Evolutionary conservation across 306 rosid genomes (phyloP).

Genomic region (Echinosophora koreensis): DNA sequence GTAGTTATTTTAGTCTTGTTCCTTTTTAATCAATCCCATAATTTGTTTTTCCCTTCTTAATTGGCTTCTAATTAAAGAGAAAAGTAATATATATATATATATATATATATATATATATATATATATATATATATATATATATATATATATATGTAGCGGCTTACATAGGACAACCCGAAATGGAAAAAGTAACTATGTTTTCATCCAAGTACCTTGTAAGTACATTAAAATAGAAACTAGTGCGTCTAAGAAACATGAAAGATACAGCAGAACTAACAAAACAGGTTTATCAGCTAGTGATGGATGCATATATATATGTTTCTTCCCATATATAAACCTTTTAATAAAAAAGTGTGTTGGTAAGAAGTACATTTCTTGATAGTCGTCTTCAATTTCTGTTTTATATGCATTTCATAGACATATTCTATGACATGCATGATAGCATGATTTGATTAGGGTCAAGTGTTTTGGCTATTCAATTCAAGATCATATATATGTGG

Average conservation of each 20-base stretch:
- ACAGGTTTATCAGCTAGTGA: slow-evolving; percentile 39
- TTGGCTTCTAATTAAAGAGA: slow-evolving; percentile 14
- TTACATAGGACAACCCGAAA: slow-evolving; percentile 37
- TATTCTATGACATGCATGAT: slow-evolving; percentile 7
- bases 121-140: too few species aligned
- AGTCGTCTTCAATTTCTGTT: slow-evolving; percentile 48
- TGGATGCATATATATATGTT: slow-evolving; percentile 41
- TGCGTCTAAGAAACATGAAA: slow-evolving; percentile 58
- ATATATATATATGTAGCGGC: not conserved
- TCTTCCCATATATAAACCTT: slow-evolving; percentile 46
- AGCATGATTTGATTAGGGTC: slow-evolving; percentile 10
- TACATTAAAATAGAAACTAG: slow-evolving; percentile 48
- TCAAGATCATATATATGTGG: slow-evolving; percentile 14
- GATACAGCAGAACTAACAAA: slow-evolving; percentile 65
- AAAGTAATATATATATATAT: too few species aligned
- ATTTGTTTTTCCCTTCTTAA: slow-evolving; percentile 19
- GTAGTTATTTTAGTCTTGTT: slow-evolving; percentile 4
- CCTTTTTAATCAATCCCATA: slow-evolving; percentile 7
- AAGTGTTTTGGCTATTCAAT: slow-evolving; percentile 41
- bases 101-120: too few species aligned
- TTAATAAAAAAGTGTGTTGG: slow-evolving; percentile 45
- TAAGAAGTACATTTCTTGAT: slow-evolving; percentile 60
- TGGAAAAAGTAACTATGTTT: slow-evolving; percentile 45
- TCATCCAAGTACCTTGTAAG: slow-evolving; percentile 47
- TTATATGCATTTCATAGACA: slow-evolving; percentile 37